These are phyloP conservation scores for Passalora sequoiae DNA, from an alignment of 2,329 filamentous ascomycete genomes.

Conservation along the genomic window DNA sequence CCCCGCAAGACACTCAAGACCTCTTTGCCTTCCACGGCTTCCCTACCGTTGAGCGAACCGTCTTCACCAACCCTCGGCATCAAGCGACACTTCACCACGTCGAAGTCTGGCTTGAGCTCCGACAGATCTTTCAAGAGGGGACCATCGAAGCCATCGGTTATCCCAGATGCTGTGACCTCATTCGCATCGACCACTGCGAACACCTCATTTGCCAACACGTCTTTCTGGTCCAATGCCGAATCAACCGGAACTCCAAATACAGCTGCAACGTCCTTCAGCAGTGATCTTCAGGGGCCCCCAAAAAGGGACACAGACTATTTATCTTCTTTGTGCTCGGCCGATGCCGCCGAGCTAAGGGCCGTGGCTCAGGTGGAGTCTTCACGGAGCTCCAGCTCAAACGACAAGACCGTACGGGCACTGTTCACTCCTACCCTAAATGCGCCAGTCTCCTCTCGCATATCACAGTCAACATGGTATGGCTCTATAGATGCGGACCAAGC, in stretches of 20 bases:
- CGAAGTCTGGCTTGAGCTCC: neutral
- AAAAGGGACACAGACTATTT: constrained; percentile 8
- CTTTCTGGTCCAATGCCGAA: constrained; percentile 8
- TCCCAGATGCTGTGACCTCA: neutral
- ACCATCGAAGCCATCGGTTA: neutral
- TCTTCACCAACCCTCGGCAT: neutral
- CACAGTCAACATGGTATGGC: constrained; percentile 4
- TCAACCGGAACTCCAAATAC: constrained; percentile 11
- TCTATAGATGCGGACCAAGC: neutral
- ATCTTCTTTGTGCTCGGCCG: constrained; percentile 7
- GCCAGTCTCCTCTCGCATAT: neutral
- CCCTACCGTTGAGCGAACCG: neutral
- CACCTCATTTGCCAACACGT: constrained; percentile 11
- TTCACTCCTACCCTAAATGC: neutral
- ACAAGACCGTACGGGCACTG: constrained; percentile 6
- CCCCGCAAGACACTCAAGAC: neutral
- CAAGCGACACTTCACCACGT: constrained; percentile 4
- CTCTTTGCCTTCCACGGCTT: neutral
- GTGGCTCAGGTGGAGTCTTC: constrained; percentile 6
- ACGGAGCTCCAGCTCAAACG: constrained; percentile 3
- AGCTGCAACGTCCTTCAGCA: constrained; percentile 15
- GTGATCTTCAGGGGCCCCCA: constrained; percentile 4
- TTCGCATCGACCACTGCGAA: constrained; percentile 7
- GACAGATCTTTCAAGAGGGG: neutral
- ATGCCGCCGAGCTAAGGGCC: constrained; percentile 2